Evolutionary conservation across 805 yeast genomes (phyloP).

Genomic region (Kluyveromyces lactis): DNA sequence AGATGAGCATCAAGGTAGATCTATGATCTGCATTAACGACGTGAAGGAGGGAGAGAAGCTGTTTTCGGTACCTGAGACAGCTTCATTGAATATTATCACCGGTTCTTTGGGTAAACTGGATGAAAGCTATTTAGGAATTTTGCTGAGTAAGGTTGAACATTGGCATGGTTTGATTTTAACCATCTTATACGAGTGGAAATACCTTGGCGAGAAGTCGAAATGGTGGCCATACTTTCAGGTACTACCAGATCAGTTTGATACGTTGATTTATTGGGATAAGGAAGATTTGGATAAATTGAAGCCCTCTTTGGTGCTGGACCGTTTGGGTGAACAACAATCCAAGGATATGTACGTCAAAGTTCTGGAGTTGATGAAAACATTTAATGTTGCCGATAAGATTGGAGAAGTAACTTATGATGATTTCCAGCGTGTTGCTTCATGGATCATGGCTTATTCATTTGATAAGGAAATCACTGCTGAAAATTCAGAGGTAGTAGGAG

Average conservation of each 20-base stretch:
- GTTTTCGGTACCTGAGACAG: conserved; percentile 57
- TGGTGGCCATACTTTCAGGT: conserved; percentile 71
- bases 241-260: conserved; percentile 56
- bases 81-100: conserved; percentile 52
- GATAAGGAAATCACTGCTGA: conserved; percentile 50
- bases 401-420: conserved; percentile 40
- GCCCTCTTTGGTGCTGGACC: conserved; percentile 62
- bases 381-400: conserved; percentile 31
- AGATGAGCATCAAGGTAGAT: conserved; percentile 60
- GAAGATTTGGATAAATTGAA: conserved; percentile 45
- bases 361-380: conserved; percentile 15
- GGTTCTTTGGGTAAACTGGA: conserved; percentile 36
- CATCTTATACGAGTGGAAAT: conserved; percentile 51
- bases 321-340: conserved; percentile 69
- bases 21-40: conserved; percentile 55
- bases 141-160: conserved; percentile 37
- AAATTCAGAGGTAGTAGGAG: background rate
- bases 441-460: conserved; percentile 85
- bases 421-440: conserved; percentile 66
- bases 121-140: conserved; percentile 23
- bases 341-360: conserved; percentile 44
- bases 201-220: conserved; percentile 36
- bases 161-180: conserved; percentile 77
- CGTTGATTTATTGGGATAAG: conserved; percentile 73
- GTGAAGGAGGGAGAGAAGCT: conserved; percentile 55